phyloP scores from a whole-genome alignment of 768 basidiomycete species.

The Melanogaster broomeanus region DNA sequence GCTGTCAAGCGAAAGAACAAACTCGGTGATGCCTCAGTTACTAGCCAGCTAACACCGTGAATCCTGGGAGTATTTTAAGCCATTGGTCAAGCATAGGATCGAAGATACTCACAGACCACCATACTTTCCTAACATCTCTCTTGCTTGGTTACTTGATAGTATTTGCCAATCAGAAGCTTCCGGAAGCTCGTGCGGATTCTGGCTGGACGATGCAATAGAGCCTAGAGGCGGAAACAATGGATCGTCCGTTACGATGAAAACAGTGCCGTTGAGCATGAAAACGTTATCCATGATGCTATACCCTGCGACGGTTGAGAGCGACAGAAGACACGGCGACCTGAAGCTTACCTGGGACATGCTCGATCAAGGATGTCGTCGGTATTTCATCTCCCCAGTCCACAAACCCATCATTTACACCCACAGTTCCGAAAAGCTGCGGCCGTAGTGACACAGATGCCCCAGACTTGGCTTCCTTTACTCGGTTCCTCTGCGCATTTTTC shows the following conservation, averaged over 20 bases:
- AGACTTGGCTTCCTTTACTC: constrained; percentile 34
- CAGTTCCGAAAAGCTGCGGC: constrained; percentile 22
- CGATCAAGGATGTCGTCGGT: constrained; percentile 56
- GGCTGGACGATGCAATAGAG: constrained; percentile 46
- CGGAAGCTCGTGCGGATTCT: constrained; percentile 38
- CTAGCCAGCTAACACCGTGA: constrained; percentile 70
- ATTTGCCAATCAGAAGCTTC: constrained; percentile 60
- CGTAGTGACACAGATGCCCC: constrained; percentile 26
- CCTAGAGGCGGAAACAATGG: constrained; percentile 57
- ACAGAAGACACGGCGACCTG: not conserved
- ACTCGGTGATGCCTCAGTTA: constrained; percentile 54
- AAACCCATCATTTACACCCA: constrained; percentile 53
- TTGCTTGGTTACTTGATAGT: constrained; percentile 53
- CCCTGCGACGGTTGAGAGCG: constrained; percentile 45
- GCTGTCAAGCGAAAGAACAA: constrained; percentile 20
- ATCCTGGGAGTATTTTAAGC: constrained; percentile 41
- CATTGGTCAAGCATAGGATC: not conserved
- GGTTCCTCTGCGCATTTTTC: constrained; percentile 52
- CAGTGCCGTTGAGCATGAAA: constrained; percentile 68
- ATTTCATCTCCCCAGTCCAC: constrained; percentile 55
- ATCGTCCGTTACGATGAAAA: constrained; percentile 75
- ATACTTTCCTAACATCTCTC: constrained; percentile 47
- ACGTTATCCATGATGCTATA: constrained; percentile 84
- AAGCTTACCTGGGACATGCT: constrained; percentile 64
- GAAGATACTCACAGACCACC: constrained; percentile 51